phyloP scores from a whole-genome alignment of 352 stramenopile species.

The Globisporangium ultimum region DNA sequence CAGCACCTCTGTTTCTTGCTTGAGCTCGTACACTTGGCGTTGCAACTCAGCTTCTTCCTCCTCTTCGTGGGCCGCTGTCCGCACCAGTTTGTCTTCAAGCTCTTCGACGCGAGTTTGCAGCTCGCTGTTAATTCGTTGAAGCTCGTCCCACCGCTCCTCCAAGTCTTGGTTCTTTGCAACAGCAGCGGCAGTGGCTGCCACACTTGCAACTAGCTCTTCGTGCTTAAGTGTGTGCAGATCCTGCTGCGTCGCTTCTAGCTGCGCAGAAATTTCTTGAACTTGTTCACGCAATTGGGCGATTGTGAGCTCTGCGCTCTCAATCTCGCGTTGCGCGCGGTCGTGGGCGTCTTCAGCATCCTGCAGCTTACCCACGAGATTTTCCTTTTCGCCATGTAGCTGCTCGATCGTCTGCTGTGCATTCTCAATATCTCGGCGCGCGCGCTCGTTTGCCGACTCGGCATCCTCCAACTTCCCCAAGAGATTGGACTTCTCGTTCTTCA shows the following conservation, averaged over 20 bases:
- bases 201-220: conserved; percentile 42
- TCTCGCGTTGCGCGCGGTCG: conserved; percentile 23
- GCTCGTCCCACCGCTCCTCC: conserved; percentile 47
- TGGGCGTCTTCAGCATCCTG: conserved; percentile 25
- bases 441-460: conserved; percentile 36
- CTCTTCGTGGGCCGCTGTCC: conserved; percentile 32
- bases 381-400: conserved; percentile 26
- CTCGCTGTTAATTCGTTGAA: conserved; percentile 48
- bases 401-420: conserved; percentile 30
- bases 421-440: conserved; percentile 27
- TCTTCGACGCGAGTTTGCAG: conserved; percentile 61
- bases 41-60: conserved; percentile 46
- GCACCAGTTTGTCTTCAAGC: conserved; percentile 40
- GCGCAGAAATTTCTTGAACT: conserved; percentile 52
- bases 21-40: conserved; percentile 43
- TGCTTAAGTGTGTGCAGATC: conserved; percentile 43
- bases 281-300: conserved; percentile 51
- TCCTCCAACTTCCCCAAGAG: conserved; percentile 38
- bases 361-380: conserved; percentile 24
- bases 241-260: conserved; percentile 43
- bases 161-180: conserved; percentile 55
- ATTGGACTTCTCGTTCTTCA: conserved; percentile 48
- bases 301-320: conserved; percentile 26
- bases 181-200: conserved; percentile 38
- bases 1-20: conserved; percentile 42